Evolutionary conservation across 1,139 yeast genomes (phyloP).

Genomic region (Geotrichum carabidarum): DNA sequence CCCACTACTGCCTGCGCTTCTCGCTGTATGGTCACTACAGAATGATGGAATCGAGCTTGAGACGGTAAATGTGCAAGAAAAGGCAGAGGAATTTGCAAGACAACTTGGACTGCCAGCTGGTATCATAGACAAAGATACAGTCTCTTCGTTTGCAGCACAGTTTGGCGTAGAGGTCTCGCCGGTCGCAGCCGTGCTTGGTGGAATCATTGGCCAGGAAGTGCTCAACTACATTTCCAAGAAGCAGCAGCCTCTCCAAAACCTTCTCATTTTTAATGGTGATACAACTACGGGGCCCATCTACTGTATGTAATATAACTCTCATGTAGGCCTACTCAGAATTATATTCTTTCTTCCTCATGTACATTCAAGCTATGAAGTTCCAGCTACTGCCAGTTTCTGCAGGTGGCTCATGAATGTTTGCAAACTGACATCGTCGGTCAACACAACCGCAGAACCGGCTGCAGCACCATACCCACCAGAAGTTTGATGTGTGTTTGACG

Average conservation of each 20-base stretch:
- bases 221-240: conserved; percentile 73
- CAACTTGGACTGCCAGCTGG: conserved; percentile 43
- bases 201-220: conserved; percentile 84
- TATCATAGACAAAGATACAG: conserved; percentile 33
- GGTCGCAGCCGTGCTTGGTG: conserved; percentile 84
- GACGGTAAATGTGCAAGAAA: conserved; percentile 31
- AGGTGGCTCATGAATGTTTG: conserved; percentile 60
- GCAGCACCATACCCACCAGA: conserved; percentile 37
- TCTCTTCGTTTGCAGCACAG: conserved; percentile 29
- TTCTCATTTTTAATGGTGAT: conserved; percentile 68
- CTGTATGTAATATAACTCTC: conserved; percentile 15
- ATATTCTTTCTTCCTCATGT: too few relatives aligned
- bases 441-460: conserved; percentile 40
- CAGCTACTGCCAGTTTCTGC: conserved; percentile 36
- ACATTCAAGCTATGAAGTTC: conserved; percentile 17
- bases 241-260: conserved; percentile 78
- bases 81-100: conserved; percentile 36
- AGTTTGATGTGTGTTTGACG: conserved; percentile 56
- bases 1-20: conserved; percentile 56
- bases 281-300: conserved; percentile 74
- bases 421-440: conserved; percentile 67
- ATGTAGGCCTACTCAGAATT: background rate
- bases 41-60: conserved; percentile 28
- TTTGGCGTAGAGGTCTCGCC: conserved; percentile 71
- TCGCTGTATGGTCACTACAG: conserved; percentile 45